These are phyloP conservation scores for Yamadazyma siamensis DNA, from an alignment of 1,139 yeast species.

Conservation along the genomic window DNA sequence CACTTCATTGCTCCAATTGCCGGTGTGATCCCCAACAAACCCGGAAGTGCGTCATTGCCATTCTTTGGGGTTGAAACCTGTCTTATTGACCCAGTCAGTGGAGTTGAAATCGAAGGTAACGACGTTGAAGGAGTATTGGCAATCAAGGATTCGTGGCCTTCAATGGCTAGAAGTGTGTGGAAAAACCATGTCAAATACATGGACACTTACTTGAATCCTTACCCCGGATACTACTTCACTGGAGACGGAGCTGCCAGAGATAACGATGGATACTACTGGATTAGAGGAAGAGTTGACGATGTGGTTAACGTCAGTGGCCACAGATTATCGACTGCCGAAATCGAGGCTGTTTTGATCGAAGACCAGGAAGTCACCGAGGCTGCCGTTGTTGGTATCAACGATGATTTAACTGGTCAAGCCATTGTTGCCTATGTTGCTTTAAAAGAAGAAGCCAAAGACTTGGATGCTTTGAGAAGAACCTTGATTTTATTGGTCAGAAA, in stretches of 20 bases:
- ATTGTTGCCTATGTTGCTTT: constrained; percentile 91
- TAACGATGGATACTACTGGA: constrained; percentile 96
- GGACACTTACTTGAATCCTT: constrained; percentile 93
- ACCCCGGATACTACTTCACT: constrained; percentile 95
- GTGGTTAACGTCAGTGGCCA: constrained; percentile 98
- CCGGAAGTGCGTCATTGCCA: constrained; percentile 96
- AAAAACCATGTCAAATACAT: constrained; percentile 84
- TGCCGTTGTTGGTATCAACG: constrained; percentile 93
- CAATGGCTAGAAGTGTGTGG: constrained; percentile 97
- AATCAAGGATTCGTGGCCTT: constrained; percentile 89
- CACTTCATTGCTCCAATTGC: constrained; percentile 95
- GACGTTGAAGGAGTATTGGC: constrained; percentile 97
- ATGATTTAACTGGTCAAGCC: constrained; percentile 97
- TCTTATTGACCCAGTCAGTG: constrained; percentile 89
- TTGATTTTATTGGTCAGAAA: constrained; percentile 85
- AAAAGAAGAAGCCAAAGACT: constrained; percentile 58
- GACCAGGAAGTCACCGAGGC: constrained; percentile 82
- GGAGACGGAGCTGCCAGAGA: constrained; percentile 99
- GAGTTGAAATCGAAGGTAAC: constrained; percentile 77
- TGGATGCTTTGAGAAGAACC: constrained; percentile 70
- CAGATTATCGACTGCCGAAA: constrained; percentile 95
- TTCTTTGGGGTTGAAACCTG: constrained; percentile 92
- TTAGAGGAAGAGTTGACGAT: constrained; percentile 97
- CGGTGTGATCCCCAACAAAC: constrained; percentile 92
- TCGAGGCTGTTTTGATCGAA: constrained; percentile 86